These are phyloP conservation scores for Fomitopsis serialis DNA, from an alignment of 768 basidiomycete genomes.

Conservation along the genomic window DNA sequence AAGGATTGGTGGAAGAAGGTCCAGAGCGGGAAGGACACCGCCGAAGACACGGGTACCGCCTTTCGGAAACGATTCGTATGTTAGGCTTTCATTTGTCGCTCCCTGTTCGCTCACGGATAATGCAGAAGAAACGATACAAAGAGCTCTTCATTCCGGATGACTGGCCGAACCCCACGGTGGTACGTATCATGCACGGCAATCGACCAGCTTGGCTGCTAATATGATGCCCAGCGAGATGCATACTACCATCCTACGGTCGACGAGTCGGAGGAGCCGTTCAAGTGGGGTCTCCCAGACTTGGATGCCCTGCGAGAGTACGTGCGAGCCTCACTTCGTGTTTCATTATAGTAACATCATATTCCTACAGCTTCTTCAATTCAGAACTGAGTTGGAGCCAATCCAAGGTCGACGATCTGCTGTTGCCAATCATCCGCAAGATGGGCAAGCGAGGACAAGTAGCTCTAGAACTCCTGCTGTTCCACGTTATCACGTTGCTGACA, in stretches of 20 bases:
- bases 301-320: conserved; percentile 81
- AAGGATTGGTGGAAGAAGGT: conserved; percentile 93
- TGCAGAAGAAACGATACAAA: conserved; percentile 86
- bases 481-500: not conserved
- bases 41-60: conserved; percentile 64
- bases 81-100: conserved; percentile 7
- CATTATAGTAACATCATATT: not conserved
- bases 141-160: conserved; percentile 71
- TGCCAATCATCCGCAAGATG: conserved; percentile 89
- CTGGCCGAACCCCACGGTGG: conserved; percentile 93
- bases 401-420: conserved; percentile 87
- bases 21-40: conserved; percentile 81
- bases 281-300: conserved; percentile 96
- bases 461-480: conserved; percentile 8
- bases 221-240: conserved; percentile 64
- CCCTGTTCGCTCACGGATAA: not conserved
- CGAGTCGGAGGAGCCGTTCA: conserved; percentile 87
- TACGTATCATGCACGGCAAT: conserved; percentile 35
- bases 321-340: not conserved
- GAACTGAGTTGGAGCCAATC: conserved; percentile 78
- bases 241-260: conserved; percentile 92
- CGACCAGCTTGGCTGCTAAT: no score
- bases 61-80: conserved; percentile 85
- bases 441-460: conserved; percentile 72
- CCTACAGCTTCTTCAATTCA: conserved; percentile 25